Evolutionary conservation across 768 basidiomycete species (phyloP), one percentile per base, ranked within the genome.

Genomic region (Suillus subaureus): DNA sequence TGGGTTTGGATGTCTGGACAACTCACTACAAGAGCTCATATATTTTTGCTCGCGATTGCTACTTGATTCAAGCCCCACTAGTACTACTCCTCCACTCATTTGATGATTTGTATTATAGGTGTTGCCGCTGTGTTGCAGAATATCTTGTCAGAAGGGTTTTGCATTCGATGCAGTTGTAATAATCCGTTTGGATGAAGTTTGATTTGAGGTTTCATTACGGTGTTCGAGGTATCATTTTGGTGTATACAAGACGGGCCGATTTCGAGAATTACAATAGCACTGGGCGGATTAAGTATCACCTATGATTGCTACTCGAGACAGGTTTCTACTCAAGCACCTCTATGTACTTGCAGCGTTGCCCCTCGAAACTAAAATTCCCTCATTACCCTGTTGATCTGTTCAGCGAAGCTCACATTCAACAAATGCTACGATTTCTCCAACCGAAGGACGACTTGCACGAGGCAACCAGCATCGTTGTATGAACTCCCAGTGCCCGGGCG

Each of bases 11-110:
- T 40, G 11, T 39, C 31, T 55, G 52, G 31, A 31, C 21, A 55
- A 33, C 21, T 55, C 39, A 42, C 12, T 40, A 60, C 26, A 40
- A 60, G 58, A 60, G 58, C 58, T 21, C 39, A 60, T 60, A 60
- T 60, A 42, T 42, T 60, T 60, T 60, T 42, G 57, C 57, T 60
- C 57, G 11, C 39, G n/a, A 28, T 28, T 42, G 58, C 18, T 42
- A 7, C 28, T 60, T 60, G 57, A 26, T 40, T 58, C 57, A 58
- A 28, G 26, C 39, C 54, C 54, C 39, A 42, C 26, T 49, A 47
- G 45, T 47, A 49, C 47, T 60, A 60, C 40, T 33, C 5, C 39
- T 13, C 39, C 58, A 42, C 58, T 60, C 58, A 23, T 40, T 58
- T 40, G 57, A 58, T 57, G 37, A 58, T 26, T 28, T 42, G 40